Evolutionary conservation across 805 yeast species (phyloP), one percentile per base, ranked within the genome.

Genomic region (Candida qinlingensis): DNA sequence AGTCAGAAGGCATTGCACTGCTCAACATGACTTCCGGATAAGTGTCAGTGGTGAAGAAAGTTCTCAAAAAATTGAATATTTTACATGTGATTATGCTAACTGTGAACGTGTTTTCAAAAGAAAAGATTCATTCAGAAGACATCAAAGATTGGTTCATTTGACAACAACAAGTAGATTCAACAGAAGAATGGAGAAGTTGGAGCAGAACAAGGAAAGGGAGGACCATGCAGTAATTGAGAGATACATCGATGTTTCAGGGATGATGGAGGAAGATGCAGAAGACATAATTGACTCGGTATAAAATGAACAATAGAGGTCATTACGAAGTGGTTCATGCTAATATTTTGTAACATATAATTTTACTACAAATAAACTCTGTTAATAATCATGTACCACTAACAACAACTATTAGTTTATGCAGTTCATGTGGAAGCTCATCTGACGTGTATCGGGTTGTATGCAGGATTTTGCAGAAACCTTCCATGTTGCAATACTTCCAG

Each of bases 111-210:
- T 55, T 7, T 80, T 80, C 56, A 72, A 73, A 51, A 64, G 85
- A 44, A 72, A 71, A 46, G 85, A 81, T 58, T 75, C 83, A 1
- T 67, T 74, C 48, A 71, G 68, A 39, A 69, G 85, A 53, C 87
- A 81, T 55, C 68, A 68, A 30, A 70, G 71, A 44, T 65, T 79
- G 50, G 82, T 77, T 11, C 84, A 80, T 57, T 56, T 64, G 26
- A 71, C 72, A 45, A 55, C 56, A 6, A 56, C 62, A 5, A 70
- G 75, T 25, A 53, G 77, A 25, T 73, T 73, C 57, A 74, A 73
- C 53, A 69, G 57, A 50, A 57, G 72, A 39, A 48, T 56, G 29
- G 40, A 41, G 39, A 49, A 43, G 25, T 3, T 31, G 4, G 25
- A 27, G 8, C 25, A 12, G 26, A n/a, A 27, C 10, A 36, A 31